These are phyloP conservation scores for Nicotiana otophora DNA, from an alignment of 257 asterid species.

Conservation along the genomic window DNA sequence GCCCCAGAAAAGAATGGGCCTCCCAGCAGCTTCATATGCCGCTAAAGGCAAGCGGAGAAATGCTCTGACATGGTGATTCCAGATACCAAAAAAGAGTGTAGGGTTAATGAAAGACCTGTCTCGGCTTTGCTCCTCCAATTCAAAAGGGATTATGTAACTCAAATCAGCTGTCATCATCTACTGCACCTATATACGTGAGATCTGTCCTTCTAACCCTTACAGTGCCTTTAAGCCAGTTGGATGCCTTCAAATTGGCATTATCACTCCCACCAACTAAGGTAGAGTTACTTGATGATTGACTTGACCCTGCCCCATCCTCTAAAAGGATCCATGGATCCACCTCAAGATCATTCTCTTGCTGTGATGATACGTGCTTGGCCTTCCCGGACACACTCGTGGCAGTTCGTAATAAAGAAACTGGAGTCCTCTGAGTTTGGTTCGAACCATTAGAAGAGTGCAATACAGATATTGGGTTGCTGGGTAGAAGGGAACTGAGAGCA, in stretches of 20 bases:
- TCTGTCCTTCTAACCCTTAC: constrained; percentile 79
- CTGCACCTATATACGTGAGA: constrained; percentile 74
- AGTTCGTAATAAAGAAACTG: constrained; percentile 44
- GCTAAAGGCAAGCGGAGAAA: constrained; percentile 21
- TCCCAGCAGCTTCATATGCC: constrained; percentile 31
- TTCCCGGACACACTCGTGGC: constrained; percentile 40
- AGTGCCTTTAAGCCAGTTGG: constrained; percentile 73
- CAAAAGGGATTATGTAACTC: constrained; percentile 18
- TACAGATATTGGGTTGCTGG: constrained; percentile 48
- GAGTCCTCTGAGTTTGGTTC: constrained; percentile 43
- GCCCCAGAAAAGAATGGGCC: constrained; percentile 43
- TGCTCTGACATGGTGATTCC: constrained; percentile 14
- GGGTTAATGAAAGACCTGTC: constrained; percentile 10
- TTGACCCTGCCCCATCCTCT: constrained; percentile 87
- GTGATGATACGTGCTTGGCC: constrained; percentile 30
- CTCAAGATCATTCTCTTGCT: constrained; percentile 55
- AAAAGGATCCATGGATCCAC: constrained; percentile 79
- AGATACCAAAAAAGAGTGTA: constrained; percentile 7
- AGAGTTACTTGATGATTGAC: constrained; percentile 53
- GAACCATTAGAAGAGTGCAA: constrained; percentile 36
- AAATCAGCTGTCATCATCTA: constrained; percentile 87
- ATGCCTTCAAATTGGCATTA: constrained; percentile 64
- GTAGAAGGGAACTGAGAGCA: constrained; percentile 60
- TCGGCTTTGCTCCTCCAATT: constrained; percentile 14
- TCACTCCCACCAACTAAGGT: constrained; percentile 44